These are phyloP conservation scores for Aspergillus sclerotioniger DNA, from an alignment of 495 filamentous ascomycete species.

Conservation along the genomic window DNA sequence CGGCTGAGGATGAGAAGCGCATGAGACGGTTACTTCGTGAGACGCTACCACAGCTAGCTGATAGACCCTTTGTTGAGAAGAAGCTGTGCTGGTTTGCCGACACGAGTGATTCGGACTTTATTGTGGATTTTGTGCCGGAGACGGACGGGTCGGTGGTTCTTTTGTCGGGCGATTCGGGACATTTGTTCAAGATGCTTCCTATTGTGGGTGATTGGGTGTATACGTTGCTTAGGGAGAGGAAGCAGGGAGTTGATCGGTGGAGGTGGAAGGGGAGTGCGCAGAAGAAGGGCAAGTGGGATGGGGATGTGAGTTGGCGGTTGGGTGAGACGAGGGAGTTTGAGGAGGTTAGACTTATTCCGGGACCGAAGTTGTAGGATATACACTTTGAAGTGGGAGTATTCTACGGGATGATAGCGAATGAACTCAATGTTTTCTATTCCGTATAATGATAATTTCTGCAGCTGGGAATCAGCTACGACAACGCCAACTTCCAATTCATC, in stretches of 20 bases:
- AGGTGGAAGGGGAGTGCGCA: constrained; percentile 37
- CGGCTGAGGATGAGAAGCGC: constrained; percentile 45
- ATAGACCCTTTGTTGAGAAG: constrained; percentile 47
- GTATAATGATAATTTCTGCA: too few species aligned
- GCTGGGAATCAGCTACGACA: not conserved
- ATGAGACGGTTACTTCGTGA: constrained; percentile 46
- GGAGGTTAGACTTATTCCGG: constrained; percentile 21
- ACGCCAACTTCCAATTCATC: constrained; percentile 7
- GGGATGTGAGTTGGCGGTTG: constrained; percentile 40
- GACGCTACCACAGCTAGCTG: constrained; percentile 47
- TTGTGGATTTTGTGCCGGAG: constrained; percentile 54
- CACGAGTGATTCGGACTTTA: constrained; percentile 53
- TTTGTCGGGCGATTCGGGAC: constrained; percentile 50
- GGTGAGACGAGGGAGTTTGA: constrained; percentile 35
- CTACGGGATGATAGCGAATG: too few species aligned
- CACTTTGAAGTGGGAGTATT: too few species aligned
- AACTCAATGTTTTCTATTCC: not conserved
- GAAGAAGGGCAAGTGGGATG: constrained; percentile 17
- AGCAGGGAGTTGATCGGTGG: constrained; percentile 41
- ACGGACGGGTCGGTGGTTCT: constrained; percentile 43
- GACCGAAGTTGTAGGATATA: constrained; percentile 32
- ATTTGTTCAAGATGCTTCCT: constrained; percentile 59
- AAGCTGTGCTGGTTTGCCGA: constrained; percentile 59
- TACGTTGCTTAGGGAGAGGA: constrained; percentile 32
- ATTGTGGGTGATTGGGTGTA: constrained; percentile 49